Evolutionary conservation across 1,284 basidiomycete species (phyloP).

Genomic region (Mycocalia duriaeana): DNA sequence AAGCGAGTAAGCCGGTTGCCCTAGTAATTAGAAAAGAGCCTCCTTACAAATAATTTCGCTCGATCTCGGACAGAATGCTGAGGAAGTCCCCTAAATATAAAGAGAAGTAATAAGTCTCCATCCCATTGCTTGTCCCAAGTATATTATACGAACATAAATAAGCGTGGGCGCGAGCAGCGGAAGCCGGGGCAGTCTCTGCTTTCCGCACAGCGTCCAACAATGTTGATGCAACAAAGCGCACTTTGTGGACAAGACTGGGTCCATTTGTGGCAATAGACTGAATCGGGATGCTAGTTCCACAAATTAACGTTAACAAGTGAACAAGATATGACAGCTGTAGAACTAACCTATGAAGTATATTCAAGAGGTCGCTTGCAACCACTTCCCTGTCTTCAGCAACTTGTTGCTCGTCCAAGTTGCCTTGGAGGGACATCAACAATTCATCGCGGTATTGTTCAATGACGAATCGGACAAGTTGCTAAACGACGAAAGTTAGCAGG

Average conservation of each 20-base stretch:
- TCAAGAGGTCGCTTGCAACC: slow-evolving; percentile 76
- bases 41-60: slow-evolving; percentile 71
- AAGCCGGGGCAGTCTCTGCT: slow-evolving; percentile 69
- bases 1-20: slow-evolving; percentile 14
- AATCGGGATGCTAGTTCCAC: slow-evolving; percentile 76
- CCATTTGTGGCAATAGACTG: slow-evolving; percentile 88
- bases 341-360: slow-evolving; percentile 71
- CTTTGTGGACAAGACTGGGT: slow-evolving; percentile 80
- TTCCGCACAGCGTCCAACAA: slow-evolving; percentile 81
- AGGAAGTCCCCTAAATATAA: slow-evolving; percentile 74
- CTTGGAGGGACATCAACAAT: slow-evolving; percentile 63
- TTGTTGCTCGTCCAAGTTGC: slow-evolving; percentile 56
- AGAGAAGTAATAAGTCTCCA: slow-evolving; percentile 27
- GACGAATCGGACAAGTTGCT: slow-evolving; percentile 89
- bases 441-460: slow-evolving; percentile 87
- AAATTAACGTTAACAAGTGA: slow-evolving; percentile 4
- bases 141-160: too few species aligned
- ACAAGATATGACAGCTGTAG: background rate
- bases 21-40: slow-evolving; percentile 9
- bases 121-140: too few species aligned
- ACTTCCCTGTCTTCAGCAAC: slow-evolving; percentile 68
- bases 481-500: slow-evolving; percentile 9
- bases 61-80: slow-evolving; percentile 83
- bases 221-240: slow-evolving; percentile 84
- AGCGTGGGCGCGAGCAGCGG: slow-evolving; percentile 73